Base-by-base conservation (phyloP, 225 moss, liverwort and hornwort species). In the Pseudisothecium myosuroides region DNA sequence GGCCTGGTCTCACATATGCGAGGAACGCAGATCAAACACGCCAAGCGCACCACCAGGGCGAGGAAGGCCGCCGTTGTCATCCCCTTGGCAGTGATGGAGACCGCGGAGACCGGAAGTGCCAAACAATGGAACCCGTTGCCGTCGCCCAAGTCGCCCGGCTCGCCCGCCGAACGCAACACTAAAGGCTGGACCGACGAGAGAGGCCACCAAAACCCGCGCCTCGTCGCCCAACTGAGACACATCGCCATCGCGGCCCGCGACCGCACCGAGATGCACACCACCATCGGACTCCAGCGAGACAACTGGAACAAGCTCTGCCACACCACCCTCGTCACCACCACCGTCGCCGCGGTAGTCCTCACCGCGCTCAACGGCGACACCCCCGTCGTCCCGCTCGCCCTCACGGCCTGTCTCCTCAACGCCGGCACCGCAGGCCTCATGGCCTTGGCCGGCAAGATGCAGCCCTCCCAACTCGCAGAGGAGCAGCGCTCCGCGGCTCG, bases 221-320 rank as follows among this genome's bases (percentile, higher is more conserved):
- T 95, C 64, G 37, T 95, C 21, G 92, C 89, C 12, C 90, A 92
- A 36, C 80, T 96, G 36, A 80, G 91, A 61, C 79, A 65, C 50
- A 90, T 95, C 43, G 85, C 91, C 10, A 22, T 92, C 22, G 71
- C 91, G 14, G 94, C 93, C 9, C 84, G 62, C 9, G 95, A 95
- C 60, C 91, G 95, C 26, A 88, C 83, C 14, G 92, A 93, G 85
- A 91, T 94, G 91, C 95, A 96, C 89, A 69, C 85, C 45, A 78
- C 91, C 69, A 90, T 96, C 27, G 95, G 92, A 15, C 82, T 82
- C n/a, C 96, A 95, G 83, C 88, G 96, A 6, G 91, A 90, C 83
- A 93, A 94, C 88, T 95, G 95, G 96, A 96, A 94, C 87, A 84
- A 89, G 65, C 96, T 95, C 22, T 95, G 94, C 80, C 95, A 92